These are phyloP conservation scores for Dillenia suffruticosa DNA, from an alignment of 164 flowering plant species.

Conservation along the genomic window DNA sequence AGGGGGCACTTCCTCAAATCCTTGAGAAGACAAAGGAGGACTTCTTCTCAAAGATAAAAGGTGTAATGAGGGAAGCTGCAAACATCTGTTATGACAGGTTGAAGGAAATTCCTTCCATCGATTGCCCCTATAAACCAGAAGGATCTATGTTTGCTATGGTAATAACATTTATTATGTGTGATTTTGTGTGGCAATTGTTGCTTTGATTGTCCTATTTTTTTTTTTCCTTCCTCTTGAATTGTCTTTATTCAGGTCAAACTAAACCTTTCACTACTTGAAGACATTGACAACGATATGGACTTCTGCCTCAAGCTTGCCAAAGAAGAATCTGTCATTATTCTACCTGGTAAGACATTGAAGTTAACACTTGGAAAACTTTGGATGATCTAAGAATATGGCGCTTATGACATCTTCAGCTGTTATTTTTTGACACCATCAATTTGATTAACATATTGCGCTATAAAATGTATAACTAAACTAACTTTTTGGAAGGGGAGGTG, in stretches of 20 bases:
- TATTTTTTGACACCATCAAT: too few relatives aligned
- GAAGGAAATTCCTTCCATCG: conserved; percentile 31
- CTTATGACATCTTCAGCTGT: too few relatives aligned
- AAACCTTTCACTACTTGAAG: conserved; percentile 19
- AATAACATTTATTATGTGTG: background rate
- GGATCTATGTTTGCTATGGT: conserved; percentile 47
- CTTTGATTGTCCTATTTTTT: too few relatives aligned
- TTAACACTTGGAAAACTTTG: too few relatives aligned
- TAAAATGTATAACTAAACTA: too few relatives aligned
- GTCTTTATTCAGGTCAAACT: conserved; percentile 13
- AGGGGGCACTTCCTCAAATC: conserved; percentile 28
- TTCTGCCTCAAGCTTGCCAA: conserved; percentile 35
- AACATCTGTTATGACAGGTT: conserved; percentile 16
- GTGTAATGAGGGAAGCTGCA: conserved; percentile 14
- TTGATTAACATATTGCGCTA: too few relatives aligned
- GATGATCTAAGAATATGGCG: too few relatives aligned
- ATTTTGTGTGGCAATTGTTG: too few relatives aligned
- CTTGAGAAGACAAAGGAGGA: conserved; percentile 15
- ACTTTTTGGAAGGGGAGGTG: too few relatives aligned
- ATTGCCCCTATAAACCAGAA: conserved; percentile 36
- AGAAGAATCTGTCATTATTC: conserved; percentile 37
- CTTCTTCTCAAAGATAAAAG: conserved; percentile 12
- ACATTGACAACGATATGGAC: conserved; percentile 28
- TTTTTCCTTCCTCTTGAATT: too few relatives aligned
- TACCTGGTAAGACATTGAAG: conserved; percentile 23